Conservation (phyloP, 2,329 filamentous ascomycete genomes). For the Beauveria sp. region DNA sequence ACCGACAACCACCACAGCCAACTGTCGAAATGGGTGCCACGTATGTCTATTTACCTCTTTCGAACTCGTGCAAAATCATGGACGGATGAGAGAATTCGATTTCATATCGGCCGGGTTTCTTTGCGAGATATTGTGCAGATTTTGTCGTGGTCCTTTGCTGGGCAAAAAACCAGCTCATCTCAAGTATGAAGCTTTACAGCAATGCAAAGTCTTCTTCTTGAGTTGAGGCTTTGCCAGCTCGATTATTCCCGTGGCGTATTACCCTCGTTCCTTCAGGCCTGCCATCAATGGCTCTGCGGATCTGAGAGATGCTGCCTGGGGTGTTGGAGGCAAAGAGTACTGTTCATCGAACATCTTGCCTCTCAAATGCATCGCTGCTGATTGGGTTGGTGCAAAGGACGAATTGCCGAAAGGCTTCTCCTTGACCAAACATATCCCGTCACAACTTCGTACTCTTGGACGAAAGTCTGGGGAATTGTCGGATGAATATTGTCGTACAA, state of each 20-base stretch:
- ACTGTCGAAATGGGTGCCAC: conserved; percentile 40
- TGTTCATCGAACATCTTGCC: conserved; percentile 60
- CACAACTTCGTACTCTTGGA: conserved; percentile 30
- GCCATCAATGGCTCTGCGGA: conserved; percentile 35
- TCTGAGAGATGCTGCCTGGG: conserved; percentile 16
- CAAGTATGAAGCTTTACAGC: background rate
- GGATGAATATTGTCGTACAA: conserved; percentile 47
- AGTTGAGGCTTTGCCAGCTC: conserved; percentile 55
- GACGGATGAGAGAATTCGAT: conserved; percentile 20
- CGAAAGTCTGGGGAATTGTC: conserved; percentile 60
- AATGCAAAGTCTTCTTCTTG: background rate
- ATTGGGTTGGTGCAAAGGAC: background rate
- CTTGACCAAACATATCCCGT: conserved; percentile 18
- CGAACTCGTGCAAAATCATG: conserved; percentile 25
- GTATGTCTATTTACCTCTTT: conserved; percentile 41
- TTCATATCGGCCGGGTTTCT: conserved; percentile 23
- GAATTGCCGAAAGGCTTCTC: conserved; percentile 3
- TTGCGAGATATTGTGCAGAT: conserved; percentile 32
- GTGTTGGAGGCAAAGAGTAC: conserved; percentile 38
- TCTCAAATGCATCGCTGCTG: conserved; percentile 66
- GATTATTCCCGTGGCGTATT: conserved; percentile 50
- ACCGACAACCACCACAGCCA: conserved; percentile 29
- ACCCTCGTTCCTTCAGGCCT: conserved; percentile 48
- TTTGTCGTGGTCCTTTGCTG: conserved; percentile 77
- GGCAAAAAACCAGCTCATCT: conserved; percentile 31